Conservation (phyloP, 1,284 basidiomycete genomes). For the Hypsizygus ulmarius region DNA sequence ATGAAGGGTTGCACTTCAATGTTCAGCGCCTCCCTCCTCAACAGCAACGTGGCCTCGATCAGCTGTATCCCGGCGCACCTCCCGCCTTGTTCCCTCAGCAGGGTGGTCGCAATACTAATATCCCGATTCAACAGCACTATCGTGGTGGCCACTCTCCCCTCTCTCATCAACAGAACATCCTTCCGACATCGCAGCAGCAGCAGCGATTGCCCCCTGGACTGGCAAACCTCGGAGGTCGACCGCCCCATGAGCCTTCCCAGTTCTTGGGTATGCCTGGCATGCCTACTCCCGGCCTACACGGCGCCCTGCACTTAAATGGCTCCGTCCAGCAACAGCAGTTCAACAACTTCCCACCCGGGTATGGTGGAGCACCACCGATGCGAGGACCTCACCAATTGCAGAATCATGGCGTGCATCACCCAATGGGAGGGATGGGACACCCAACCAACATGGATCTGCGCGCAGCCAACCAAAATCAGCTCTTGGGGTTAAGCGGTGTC, state of each 20-base stretch:
- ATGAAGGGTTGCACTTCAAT: slow-evolving; percentile 61
- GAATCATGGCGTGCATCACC: slow-evolving; percentile 40
- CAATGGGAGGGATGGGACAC: slow-evolving; percentile 47
- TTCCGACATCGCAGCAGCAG: slow-evolving; percentile 43
- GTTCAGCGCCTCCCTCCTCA: slow-evolving; percentile 52
- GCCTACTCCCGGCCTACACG: slow-evolving; percentile 44
- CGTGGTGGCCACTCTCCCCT: slow-evolving; percentile 69
- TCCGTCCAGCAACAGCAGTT: slow-evolving; percentile 49
- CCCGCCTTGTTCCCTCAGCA: slow-evolving; percentile 55
- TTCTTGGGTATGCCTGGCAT: slow-evolving; percentile 55
- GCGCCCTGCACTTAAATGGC: slow-evolving; percentile 45
- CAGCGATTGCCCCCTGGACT: slow-evolving; percentile 76
- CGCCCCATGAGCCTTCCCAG: slow-evolving; percentile 73
- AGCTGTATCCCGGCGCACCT: slow-evolving; percentile 51
- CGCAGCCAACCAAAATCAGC: slow-evolving; percentile 45
- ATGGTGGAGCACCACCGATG: slow-evolving; percentile 47
- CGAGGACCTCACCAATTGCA: slow-evolving; percentile 55
- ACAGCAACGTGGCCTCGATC: slow-evolving; percentile 52
- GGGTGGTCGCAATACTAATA: slow-evolving; percentile 48
- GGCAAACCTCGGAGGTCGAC: slow-evolving; percentile 77
- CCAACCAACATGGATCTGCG: slow-evolving; percentile 55
- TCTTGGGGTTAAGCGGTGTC: slow-evolving; percentile 44
- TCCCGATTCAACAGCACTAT: slow-evolving; percentile 63
- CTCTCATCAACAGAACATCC: slow-evolving; percentile 41
- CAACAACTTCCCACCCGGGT: slow-evolving; percentile 49